Evolutionary conservation across 495 filamentous ascomycete genomes (phyloP), one percentile per base, ranked within the genome.

Genomic region (Aspergillus haitiensis): DNA sequence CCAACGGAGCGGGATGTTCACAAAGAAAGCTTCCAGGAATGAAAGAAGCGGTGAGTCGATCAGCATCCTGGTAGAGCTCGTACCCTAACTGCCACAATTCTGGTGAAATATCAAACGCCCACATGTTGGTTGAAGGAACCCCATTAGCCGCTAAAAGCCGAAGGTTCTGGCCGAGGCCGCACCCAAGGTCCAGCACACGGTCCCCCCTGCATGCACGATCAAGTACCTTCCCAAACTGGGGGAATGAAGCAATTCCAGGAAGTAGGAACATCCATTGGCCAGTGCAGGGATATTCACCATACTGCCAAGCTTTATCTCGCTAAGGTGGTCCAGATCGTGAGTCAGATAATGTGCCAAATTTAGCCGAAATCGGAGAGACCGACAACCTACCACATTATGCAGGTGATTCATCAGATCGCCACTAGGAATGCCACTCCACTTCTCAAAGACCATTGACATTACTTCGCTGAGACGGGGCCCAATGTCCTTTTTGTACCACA

Each of bases 1-100:
- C 62, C 13, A 78, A 27, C 11, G 10, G 6, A 34, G 33, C 52
- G 35, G 67, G 67, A 0, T 62, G 51, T 5, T 64, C 52, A n/a
- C 78, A 73, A 35, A 86, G 76, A 8, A 86, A 69, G 62, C 84
- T 72, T 0, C 65, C 71, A 61, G 71, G 0, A 67, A 84, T 60
- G 56, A 87, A 85, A 0, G 46, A 60, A 9, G 67, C 65, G 15
- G 69, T 39, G n/a, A 83, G 67, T 2, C 53, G 70, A 32, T 77
- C 69, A 3, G 54, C 49, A 60, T 81, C 75, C 2, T 39, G 31
- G 61, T 74, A 79, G 2, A 79, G 63, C n/a, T 77, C 75, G 60
- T 77, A 78, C n/a, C 77, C 75, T 7, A 78, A 44, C 1, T 72
- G 61, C 39, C 71, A 64, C 55, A 74, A 75, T 4, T 65, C 64